Conservation (phyloP, 345 rosid species). For the Trapa bicornis region DNA sequence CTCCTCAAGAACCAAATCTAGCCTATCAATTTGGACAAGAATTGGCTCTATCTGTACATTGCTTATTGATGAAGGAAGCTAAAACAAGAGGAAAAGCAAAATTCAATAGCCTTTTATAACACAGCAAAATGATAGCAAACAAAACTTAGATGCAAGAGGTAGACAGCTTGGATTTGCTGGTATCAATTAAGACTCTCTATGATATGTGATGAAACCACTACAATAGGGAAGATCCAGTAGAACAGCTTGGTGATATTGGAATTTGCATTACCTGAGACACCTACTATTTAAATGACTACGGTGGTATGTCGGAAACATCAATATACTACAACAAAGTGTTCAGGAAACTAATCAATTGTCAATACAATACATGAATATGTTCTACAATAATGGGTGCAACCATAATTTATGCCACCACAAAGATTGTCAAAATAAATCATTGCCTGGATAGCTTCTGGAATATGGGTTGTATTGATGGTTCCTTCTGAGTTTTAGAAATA, state of each 20-base stretch:
- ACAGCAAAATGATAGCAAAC: background rate
- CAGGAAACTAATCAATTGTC: background rate
- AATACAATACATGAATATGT: background rate
- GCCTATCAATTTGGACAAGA: slow-evolving; percentile 81
- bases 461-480: background rate
- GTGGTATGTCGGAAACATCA: background rate
- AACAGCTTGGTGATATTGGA: background rate
- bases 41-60: slow-evolving; percentile 86
- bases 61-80: slow-evolving; percentile 89
- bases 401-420: background rate
- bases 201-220: background rate
- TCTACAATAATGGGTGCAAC: background rate
- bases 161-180: background rate
- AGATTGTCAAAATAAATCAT: background rate
- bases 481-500: background rate
- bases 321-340: background rate
- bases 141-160: background rate
- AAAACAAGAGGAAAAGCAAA: slow-evolving; percentile 2
- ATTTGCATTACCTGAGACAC: background rate
- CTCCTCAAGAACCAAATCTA: slow-evolving; percentile 94
- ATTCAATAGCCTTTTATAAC: background rate
- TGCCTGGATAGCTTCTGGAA: background rate
- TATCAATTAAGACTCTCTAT: background rate
- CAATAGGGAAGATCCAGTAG: background rate
- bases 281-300: background rate